Base-by-base conservation (phyloP, 228 moss, liverwort and hornwort species). In the Sphagnum magellanicum region DNA sequence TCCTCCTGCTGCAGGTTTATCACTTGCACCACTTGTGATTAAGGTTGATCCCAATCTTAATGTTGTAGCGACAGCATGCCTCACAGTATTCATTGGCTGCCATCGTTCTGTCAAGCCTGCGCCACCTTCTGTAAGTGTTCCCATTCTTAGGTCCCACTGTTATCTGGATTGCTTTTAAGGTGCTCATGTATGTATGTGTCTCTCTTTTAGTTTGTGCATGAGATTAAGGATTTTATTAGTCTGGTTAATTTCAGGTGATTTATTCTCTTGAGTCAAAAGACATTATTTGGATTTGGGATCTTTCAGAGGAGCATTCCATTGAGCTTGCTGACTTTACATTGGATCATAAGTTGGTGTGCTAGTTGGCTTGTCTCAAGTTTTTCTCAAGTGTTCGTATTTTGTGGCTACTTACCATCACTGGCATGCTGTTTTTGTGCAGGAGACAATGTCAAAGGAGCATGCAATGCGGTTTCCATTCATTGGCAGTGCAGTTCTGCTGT, bases 361-460 rank as follows among this genome's bases (percentile, higher is more conserved):
- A 32, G 32, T 32, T 32, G 32, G 32, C 32, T 32, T 32, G 32
- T 32, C 32, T 32, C 32, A 32, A 32, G 32, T 32, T 32, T 32
- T 32, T 32, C 32, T 32, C 32, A 32, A 32, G 32, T 32, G 32
- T 32, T 32, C 32, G 2, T 32, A 32, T 32, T 32, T 32, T 32
- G 32, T 32, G 32, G 32, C 32, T 32, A 32, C 32, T 32, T 32
- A 32, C 32, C 32, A 32, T 52, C 57, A 57, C 66, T 32, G 32
- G 32, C 32, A 32, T 32, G 32, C 32, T 32, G 32, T n/a, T 15
- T 6, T 72, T 58, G 72, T 78, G 81, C 84, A 96, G 96, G 98
- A 98, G 83, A 98, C 94, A 16, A 94, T 98, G 98, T 98, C 98
- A 14, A 98, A 90, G 87, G 98, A 98, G 81, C 98, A 98, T 84